A percentile compares a stretch with the other conserved stretches of the same genome.
These are phyloP conservation scores for Staphylotrichum longicolle DNA, from an alignment of 495 filamentous ascomycete genomes.

Conservation along the genomic window DNA sequence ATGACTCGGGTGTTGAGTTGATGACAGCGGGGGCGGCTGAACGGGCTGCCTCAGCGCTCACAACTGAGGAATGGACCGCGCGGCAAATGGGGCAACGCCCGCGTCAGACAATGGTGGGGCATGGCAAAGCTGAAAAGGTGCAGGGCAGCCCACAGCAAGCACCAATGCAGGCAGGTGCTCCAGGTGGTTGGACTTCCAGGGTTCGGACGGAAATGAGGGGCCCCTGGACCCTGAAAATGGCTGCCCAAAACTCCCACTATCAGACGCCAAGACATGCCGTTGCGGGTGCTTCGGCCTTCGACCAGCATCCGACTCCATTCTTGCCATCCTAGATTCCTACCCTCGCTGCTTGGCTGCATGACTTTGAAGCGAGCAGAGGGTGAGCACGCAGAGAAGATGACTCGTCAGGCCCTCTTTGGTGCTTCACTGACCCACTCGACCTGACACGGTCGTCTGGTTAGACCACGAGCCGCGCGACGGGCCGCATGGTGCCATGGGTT, in stretches of 20 bases:
- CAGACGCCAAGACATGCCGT: background rate
- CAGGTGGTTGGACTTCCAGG: too few relatives aligned
- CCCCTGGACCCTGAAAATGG: constrained; percentile 5
- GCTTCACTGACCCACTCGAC: background rate
- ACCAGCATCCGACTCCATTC: background rate
- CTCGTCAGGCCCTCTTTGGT: background rate
- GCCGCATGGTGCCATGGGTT: background rate
- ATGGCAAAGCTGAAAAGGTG: background rate
- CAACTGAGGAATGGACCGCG: background rate
- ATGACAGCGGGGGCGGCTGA: background rate
- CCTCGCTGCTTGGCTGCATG: constrained; percentile 15
- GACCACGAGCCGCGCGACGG: background rate
- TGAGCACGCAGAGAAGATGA: background rate
- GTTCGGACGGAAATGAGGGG: constrained; percentile 1
- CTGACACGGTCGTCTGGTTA: background rate
- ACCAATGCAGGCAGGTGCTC: too few relatives aligned
- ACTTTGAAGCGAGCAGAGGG: background rate
- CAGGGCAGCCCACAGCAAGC: too few relatives aligned
- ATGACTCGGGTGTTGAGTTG: background rate
- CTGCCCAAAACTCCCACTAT: background rate
- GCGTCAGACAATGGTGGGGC: constrained; percentile 13
- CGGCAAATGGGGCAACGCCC: too few relatives aligned
- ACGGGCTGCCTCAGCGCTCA: too few relatives aligned
- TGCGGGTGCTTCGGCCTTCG: constrained; percentile 2
- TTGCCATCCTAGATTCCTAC: background rate